Base-by-base conservation (phyloP, 2,329 filamentous ascomycete genomes). In the Nemania sp. region DNA sequence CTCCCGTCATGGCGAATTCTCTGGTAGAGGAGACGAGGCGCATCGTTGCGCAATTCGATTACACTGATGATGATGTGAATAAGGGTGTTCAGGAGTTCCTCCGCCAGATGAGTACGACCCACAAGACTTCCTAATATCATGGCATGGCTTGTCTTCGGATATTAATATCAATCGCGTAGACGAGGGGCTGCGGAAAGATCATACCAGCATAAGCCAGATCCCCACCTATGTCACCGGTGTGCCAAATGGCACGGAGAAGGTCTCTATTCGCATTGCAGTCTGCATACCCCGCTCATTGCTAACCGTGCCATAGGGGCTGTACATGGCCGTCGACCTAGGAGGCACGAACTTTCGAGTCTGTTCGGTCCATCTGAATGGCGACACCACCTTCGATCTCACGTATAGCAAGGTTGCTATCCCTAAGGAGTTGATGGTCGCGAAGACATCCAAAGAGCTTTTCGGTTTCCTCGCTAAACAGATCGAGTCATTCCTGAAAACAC, bases 321-420 rank as follows among this genome's bases (percentile, higher is more conserved):
- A 97, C 79, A 87, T 99, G 73, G 94, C 95, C 40, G 93, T 99
- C 66, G 95, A 99, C 73, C 85, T 99, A n/a, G 95, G 95, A 64
- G 95, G 95, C 70, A 99, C 95, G 66, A 99, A 99, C 80, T 97
- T 98, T 78, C 90, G 95, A 69, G 95, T 99, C 72, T 99, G 95
- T 80, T 97, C 94, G 45, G 90, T 99, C 72, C 86, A 91, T 69
- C 83, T 99, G 63, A 93, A 97, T 74, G 95, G 95, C 72, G 92
- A 98, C 79, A 93, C 90, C 70, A 97, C 92, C 59, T 98, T 97
- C 81, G 91, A 91, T 76, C 86, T 98, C 69, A 96, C 90, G 54
- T 96, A 92, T 80, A 91, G 87, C 78, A 98, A 98, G 79, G 90
- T 96, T 59, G 86, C 92, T 63, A 96, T 99, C 59, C 95, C 95